These are phyloP conservation scores for Aspergillus pseudonomiae DNA, from an alignment of 2,329 filamentous ascomycete genomes.

Conservation along the genomic window DNA sequence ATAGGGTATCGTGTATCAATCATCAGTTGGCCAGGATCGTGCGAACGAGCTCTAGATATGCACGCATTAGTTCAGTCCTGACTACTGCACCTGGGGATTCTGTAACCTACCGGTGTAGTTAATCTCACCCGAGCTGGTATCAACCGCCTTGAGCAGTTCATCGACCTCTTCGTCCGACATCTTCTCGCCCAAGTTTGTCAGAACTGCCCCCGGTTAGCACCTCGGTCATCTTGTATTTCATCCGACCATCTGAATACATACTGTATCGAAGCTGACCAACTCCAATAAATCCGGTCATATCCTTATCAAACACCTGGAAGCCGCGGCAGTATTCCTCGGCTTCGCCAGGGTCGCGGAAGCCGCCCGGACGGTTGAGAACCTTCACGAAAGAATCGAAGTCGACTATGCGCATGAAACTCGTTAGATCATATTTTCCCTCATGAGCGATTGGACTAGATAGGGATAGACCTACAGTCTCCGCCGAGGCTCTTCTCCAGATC, in stretches of 20 bases:
- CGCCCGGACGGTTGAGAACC: constrained; percentile 93
- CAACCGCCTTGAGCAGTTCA: constrained; percentile 96
- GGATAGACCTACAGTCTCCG: constrained; percentile 75
- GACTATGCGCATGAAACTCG: constrained; percentile 58
- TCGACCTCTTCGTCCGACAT: constrained; percentile 99
- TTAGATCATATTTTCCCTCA: neutral
- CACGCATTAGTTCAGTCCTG: neutral
- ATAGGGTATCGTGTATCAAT: constrained; percentile 34
- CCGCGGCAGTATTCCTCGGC: constrained; percentile 98
- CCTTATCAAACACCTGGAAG: constrained; percentile 99
- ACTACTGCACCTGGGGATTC: neutral
- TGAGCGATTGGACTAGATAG: neutral
- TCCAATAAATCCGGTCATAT: constrained; percentile 96
- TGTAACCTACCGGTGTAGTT: constrained; percentile 82
- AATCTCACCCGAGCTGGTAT: constrained; percentile 93
- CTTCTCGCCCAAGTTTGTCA: constrained; percentile 98
- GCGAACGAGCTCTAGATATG: constrained; percentile 70
- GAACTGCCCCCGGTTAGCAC: constrained; percentile 54
- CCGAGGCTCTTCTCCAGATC: constrained; percentile 91
- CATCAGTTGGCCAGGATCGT: constrained; percentile 83
- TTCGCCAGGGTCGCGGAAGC: constrained; percentile 97
- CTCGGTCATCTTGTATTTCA: neutral
- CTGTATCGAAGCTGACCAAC: constrained; percentile 95
- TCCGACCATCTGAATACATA: constrained; percentile 32
- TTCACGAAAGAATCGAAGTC: constrained; percentile 98